Evolutionary conservation across 306 rosid species (phyloP).

Genomic region (Prinsepia uniflora): DNA sequence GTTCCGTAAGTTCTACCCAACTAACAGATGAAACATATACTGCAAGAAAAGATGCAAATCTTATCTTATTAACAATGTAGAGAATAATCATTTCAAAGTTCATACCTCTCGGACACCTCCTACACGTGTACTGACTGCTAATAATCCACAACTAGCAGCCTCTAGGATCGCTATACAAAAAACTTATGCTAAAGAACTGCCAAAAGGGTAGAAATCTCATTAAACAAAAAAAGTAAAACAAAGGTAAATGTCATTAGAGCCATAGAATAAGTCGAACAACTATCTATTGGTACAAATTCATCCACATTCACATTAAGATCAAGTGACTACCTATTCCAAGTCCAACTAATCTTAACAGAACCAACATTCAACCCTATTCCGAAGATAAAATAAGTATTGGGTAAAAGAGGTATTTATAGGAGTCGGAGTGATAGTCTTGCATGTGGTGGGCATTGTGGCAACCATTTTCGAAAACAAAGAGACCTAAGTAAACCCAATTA

Average conservation of each 20-base stretch:
- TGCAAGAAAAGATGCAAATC: neutral
- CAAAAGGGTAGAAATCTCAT: conserved; percentile 10
- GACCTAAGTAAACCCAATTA: conserved; percentile 14
- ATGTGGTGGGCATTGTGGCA: conserved; percentile 47
- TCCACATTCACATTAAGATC: neutral
- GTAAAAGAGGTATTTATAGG: conserved; percentile 34
- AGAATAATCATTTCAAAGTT: conserved; percentile 14
- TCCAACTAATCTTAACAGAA: conserved; percentile 7
- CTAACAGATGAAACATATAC: neutral
- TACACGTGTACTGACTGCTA: conserved; percentile 85
- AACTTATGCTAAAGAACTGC: conserved; percentile 91
- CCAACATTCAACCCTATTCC: conserved; percentile 1
- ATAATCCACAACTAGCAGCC: conserved; percentile 97
- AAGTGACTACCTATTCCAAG: neutral
- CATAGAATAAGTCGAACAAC: neutral
- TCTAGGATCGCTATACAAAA: conserved; percentile 95
- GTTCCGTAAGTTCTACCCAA: neutral
- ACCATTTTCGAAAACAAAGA: conserved; percentile 42
- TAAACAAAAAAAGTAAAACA: neutral
- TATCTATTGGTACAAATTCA: neutral
- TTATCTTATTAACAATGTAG: conserved; percentile 14
- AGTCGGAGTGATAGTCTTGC: conserved; percentile 56
- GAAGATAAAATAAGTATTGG: neutral
- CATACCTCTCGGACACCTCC: conserved; percentile 94
- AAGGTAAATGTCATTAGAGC: neutral